phyloP scores from a whole-genome alignment of 2,329 filamentous ascomycete species.

The Diaporthe batatas region DNA sequence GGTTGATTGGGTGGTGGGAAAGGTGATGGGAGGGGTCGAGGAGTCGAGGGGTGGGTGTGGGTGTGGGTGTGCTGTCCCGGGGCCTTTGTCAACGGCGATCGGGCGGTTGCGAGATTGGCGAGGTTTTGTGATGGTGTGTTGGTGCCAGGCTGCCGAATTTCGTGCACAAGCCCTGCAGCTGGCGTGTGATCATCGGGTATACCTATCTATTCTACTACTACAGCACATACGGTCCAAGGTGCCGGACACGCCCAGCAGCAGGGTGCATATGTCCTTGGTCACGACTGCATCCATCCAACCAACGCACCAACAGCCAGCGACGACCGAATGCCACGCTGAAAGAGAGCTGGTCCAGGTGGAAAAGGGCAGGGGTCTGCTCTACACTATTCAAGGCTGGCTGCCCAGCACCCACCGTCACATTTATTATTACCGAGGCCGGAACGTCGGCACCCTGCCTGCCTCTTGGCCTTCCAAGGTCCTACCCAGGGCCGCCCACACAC shows the following conservation, averaged over 20 bases:
- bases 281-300: constrained; percentile 18
- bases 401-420: constrained; percentile 9
- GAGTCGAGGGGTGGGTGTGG: background rate
- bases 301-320: background rate
- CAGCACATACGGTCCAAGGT: no score
- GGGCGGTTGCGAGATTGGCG: constrained; percentile 37
- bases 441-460: constrained; percentile 6
- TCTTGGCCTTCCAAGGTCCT: background rate
- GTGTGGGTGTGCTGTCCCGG: constrained; percentile 27
- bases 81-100: constrained; percentile 27
- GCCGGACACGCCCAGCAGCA: background rate
- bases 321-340: background rate
- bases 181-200: constrained; percentile 6
- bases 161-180: constrained; percentile 34
- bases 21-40: background rate
- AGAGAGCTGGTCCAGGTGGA: background rate
- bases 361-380: constrained; percentile 16
- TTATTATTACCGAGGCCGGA: constrained; percentile 19
- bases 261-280: constrained; percentile 8
- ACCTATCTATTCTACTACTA: background rate
- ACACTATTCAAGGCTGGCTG: background rate
- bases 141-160: constrained; percentile 32
- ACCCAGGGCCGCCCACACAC: constrained; percentile 12
- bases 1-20: background rate
- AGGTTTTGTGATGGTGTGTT: constrained; percentile 28